Evolutionary conservation across 192 early-diverging fungal genomes (phyloP), one percentile per base, ranked within the genome.

Genomic region (Coemansia sp.): DNA sequence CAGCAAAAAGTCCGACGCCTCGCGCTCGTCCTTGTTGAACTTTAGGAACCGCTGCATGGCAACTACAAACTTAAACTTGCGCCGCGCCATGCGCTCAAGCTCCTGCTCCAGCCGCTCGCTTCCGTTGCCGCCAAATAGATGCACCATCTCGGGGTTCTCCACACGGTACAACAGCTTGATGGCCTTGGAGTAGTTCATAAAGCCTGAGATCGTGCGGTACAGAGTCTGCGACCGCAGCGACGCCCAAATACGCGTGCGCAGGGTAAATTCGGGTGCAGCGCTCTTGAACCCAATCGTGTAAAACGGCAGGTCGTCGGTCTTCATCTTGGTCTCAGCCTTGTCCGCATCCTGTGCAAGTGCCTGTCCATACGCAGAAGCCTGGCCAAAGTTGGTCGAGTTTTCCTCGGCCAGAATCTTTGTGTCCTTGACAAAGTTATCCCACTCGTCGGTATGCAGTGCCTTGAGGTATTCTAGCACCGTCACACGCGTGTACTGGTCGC

Each of bases 371-470:
- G 76, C 72, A 11, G 77, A 78, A 1, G 78, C 72, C 65, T 84
- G 73, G 15, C 73, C 79, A 74, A 83, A 84, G 75, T 76, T 76
- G 65, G 66, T 52, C 55, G 79, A 76, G 76, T 79, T 84, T 39
- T 92, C 90, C 61, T 89, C 86, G 12, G 85, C 91, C 68, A 92
- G 54, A 14, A 88, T 86, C 82, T 90, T 92, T 60, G 88, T 90
- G 56, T 94, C 92, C 69, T 89, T 87, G 49, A 92, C 92, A 83
- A 93, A 94, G 78, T 94, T 94, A 55, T 92, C 91, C 92, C 92
- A 94, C 69, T 94, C 92, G 21, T 86, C 83, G 0, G 88, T 75
- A 62, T 92, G 88, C 50, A 90, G 75, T 14, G 90, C 89, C 73
- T 93, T 90, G 25, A 90, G 68, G 49, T 92, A 93, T 76, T 94